Evolutionary conservation across 768 basidiomycete genomes (phyloP).

Genomic region (Mrakia gelida): DNA sequence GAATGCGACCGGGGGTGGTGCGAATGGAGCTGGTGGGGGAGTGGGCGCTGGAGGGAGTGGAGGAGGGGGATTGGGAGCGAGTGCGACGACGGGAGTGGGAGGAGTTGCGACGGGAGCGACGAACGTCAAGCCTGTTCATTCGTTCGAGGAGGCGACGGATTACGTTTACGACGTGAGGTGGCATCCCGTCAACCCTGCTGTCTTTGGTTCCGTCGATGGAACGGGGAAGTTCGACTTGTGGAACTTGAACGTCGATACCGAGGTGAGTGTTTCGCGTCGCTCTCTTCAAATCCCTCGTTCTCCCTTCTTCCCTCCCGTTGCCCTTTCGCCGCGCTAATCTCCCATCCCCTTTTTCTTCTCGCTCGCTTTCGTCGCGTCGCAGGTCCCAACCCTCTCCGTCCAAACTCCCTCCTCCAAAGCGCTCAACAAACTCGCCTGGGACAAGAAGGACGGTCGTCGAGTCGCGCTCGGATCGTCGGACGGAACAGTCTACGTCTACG

Average conservation of each 20-base stretch:
- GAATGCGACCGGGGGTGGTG: slow-evolving; percentile 35
- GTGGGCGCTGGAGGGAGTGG: not conserved
- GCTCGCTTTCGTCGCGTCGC: not conserved
- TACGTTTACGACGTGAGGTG: slow-evolving; percentile 98
- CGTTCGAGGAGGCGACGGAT: slow-evolving; percentile 96
- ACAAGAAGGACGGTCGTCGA: slow-evolving; percentile 82
- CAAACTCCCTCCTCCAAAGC: slow-evolving; percentile 65
- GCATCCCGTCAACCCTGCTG: slow-evolving; percentile 91
- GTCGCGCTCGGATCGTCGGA: slow-evolving; percentile 88
- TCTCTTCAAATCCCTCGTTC: not conserved
- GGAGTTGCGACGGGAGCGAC: slow-evolving; percentile 2
- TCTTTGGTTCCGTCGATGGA: slow-evolving; percentile 91
- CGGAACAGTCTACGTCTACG: slow-evolving; percentile 87
- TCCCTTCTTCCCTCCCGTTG: not conserved
- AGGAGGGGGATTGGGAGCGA: not conserved
- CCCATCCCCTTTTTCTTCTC: not conserved
- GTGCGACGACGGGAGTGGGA: slow-evolving; percentile 3
- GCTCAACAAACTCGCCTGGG: slow-evolving; percentile 95
- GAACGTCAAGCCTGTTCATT: slow-evolving; percentile 69
- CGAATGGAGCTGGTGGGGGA: slow-evolving; percentile 26
- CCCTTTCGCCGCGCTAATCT: too few relatives aligned
- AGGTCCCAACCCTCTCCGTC: slow-evolving; percentile 92
- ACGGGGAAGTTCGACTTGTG: slow-evolving; percentile 93
- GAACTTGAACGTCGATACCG: slow-evolving; percentile 95
- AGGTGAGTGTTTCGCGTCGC: slow-evolving; percentile 58